A percentile compares a stretch with the other conserved stretches of the same genome.
Evolutionary conservation across 768 basidiomycete species (phyloP).

Genomic region (Galerina marginata): DNA sequence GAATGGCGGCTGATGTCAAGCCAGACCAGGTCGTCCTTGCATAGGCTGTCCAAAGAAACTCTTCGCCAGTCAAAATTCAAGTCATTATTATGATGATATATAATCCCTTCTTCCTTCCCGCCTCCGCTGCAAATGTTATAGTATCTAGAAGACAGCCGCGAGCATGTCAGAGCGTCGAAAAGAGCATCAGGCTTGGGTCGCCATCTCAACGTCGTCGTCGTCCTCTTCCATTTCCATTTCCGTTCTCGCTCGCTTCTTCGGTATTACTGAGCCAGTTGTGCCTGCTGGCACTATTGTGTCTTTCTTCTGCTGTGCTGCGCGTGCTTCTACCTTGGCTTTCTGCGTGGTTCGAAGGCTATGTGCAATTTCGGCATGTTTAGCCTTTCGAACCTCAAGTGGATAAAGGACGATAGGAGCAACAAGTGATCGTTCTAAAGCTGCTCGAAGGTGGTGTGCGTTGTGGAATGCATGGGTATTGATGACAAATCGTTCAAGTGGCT

Average conservation of each 20-base stretch:
- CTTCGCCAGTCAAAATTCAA: too few species aligned
- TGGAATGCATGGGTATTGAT: slow-evolving; percentile 25
- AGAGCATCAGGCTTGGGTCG: not conserved
- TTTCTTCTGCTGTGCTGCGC: slow-evolving; percentile 14
- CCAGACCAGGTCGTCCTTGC: too few species aligned
- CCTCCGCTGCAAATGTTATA: too few species aligned
- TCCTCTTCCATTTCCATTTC: slow-evolving; percentile 8
- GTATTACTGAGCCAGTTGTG: slow-evolving; percentile 4
- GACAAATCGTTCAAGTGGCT: slow-evolving; percentile 11
- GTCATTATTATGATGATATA: too few species aligned
- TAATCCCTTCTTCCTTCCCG: too few species aligned
- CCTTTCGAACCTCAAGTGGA: slow-evolving; percentile 1
- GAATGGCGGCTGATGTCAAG: too few species aligned
- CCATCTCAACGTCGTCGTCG: not conserved
- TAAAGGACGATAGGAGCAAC: slow-evolving; percentile 18
- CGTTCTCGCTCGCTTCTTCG: slow-evolving; percentile 11
- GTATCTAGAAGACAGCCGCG: too few species aligned
- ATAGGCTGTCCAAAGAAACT: too few species aligned
- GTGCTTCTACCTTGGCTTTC: slow-evolving; percentile 15
- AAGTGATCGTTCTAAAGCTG: slow-evolving; percentile 12
- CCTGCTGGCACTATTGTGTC: slow-evolving; percentile 2
- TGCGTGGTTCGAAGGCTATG: slow-evolving; percentile 14
- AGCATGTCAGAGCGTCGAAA: too few species aligned
- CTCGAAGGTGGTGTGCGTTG: slow-evolving; percentile 20
- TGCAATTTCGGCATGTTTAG: slow-evolving; percentile 19